phyloP scores from a whole-genome alignment of 2,329 filamentous ascomycete genomes.

The Xylariomycetidae sp. region DNA sequence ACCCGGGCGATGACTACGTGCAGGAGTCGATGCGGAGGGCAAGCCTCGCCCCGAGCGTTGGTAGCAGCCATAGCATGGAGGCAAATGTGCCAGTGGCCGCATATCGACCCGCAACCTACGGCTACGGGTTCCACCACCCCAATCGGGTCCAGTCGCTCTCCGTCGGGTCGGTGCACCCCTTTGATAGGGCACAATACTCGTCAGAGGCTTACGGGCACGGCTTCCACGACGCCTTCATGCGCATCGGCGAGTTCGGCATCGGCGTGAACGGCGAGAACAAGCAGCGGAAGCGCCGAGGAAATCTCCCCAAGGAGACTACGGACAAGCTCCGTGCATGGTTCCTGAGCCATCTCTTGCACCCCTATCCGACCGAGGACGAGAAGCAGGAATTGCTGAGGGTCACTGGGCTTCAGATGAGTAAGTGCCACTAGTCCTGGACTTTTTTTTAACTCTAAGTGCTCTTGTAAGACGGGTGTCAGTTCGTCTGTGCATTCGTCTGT shows the following conservation, averaged over 20 bases:
- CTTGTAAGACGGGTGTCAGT: neutral
- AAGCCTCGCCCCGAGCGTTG: constrained; percentile 14
- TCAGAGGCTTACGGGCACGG: constrained; percentile 34
- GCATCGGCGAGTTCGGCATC: constrained; percentile 35
- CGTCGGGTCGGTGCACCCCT: constrained; percentile 36
- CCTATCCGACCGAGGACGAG: constrained; percentile 84
- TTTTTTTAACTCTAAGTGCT: too few species aligned
- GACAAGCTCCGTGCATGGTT: constrained; percentile 81
- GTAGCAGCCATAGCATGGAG: constrained; percentile 27
- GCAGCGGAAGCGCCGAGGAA: constrained; percentile 66
- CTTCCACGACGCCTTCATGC: constrained; percentile 37
- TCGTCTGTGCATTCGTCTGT: neutral
- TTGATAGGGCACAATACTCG: constrained; percentile 41
- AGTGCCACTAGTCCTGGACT: too few species aligned
- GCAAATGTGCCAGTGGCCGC: constrained; percentile 20
- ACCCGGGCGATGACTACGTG: constrained; percentile 31
- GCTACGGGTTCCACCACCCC: constrained; percentile 39
- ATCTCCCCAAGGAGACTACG: constrained; percentile 86
- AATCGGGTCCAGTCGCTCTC: constrained; percentile 42
- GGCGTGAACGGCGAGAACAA: constrained; percentile 40
- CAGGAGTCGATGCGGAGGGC: constrained; percentile 22
- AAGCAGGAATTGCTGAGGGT: constrained; percentile 75
- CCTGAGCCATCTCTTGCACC: constrained; percentile 68
- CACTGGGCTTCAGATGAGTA: constrained; percentile 75
- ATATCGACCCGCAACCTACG: constrained; percentile 31